phyloP scores from a whole-genome alignment of 495 filamentous ascomycete genomes.

The Talaromyces borbonicus region DNA sequence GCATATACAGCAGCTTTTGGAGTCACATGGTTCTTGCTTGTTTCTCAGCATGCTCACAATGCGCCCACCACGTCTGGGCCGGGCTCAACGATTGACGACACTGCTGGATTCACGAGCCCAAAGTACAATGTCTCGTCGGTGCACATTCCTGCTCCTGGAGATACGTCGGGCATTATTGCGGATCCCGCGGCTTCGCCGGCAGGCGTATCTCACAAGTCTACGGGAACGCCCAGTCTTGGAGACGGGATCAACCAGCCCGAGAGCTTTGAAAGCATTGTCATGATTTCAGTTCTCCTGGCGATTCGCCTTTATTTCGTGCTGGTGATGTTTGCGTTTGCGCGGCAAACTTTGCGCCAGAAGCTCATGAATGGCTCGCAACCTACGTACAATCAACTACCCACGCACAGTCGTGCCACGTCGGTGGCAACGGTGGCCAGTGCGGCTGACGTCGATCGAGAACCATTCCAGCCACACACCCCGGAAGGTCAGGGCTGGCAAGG shows the following conservation, averaged over 20 bases:
- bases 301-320: constrained; percentile 69
- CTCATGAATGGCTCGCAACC: constrained; percentile 38
- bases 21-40: constrained; percentile 69
- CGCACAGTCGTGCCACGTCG: constrained; percentile 37
- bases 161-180: constrained; percentile 26
- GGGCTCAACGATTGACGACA: constrained; percentile 49
- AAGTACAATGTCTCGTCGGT: constrained; percentile 50
- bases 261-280: constrained; percentile 61
- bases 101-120: constrained; percentile 59
- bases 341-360: constrained; percentile 55
- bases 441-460: constrained; percentile 49
- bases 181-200: constrained; percentile 44
- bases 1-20: constrained; percentile 72
- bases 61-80: constrained; percentile 26
- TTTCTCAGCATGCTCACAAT: constrained; percentile 45
- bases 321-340: constrained; percentile 70
- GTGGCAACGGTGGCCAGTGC: constrained; percentile 29
- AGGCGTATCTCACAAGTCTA: constrained; percentile 18
- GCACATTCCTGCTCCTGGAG: constrained; percentile 31
- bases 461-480: constrained; percentile 56
- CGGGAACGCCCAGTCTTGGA: constrained; percentile 23
- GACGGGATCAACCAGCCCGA: constrained; percentile 54
- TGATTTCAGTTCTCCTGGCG: constrained; percentile 61
- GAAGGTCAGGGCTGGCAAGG: constrained; percentile 72
- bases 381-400: constrained; percentile 34